Evolutionary conservation across 2,329 filamentous ascomycete species (phyloP).

Genomic region (Aspergillus floridensis): DNA sequence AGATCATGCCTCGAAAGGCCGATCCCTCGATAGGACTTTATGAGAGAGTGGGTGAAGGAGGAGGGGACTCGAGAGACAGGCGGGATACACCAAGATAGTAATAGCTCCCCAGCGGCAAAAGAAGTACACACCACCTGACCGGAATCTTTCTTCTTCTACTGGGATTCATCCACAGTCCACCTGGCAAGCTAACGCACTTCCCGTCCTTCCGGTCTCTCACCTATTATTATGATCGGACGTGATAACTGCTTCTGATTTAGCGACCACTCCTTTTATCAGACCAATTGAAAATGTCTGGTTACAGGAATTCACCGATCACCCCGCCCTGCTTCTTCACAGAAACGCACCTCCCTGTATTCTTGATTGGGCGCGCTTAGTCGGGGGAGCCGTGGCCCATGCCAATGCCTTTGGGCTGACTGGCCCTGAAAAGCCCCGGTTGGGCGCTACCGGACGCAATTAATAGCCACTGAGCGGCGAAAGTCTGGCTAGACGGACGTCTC

Average conservation of each 20-base stretch:
- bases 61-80: slow-evolving; percentile 7
- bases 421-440: slow-evolving; percentile 11
- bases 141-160: not conserved
- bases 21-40: not conserved
- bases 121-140: slow-evolving; percentile 14
- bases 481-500: slow-evolving; percentile 4
- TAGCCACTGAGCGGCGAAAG: slow-evolving; percentile 8
- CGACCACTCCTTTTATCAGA: slow-evolving; percentile 5
- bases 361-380: slow-evolving; percentile 13
- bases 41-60: slow-evolving; percentile 1
- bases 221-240: not conserved
- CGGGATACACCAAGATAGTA: slow-evolving; percentile 9
- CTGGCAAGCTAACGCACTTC: not conserved
- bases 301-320: not conserved
- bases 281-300: slow-evolving; percentile 14
- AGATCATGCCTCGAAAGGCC: slow-evolving; percentile 5
- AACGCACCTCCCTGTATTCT: not conserved
- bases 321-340: slow-evolving; percentile 20
- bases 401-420: not conserved
- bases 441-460: slow-evolving; percentile 8
- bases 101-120: slow-evolving; percentile 16
- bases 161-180: not conserved
- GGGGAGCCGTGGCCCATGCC: not conserved
- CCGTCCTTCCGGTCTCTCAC: slow-evolving; percentile 5
- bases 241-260: slow-evolving; percentile 13